phyloP scores from a whole-genome alignment of 2,329 filamentous ascomycete species.

The Fusarium dlaminii region DNA sequence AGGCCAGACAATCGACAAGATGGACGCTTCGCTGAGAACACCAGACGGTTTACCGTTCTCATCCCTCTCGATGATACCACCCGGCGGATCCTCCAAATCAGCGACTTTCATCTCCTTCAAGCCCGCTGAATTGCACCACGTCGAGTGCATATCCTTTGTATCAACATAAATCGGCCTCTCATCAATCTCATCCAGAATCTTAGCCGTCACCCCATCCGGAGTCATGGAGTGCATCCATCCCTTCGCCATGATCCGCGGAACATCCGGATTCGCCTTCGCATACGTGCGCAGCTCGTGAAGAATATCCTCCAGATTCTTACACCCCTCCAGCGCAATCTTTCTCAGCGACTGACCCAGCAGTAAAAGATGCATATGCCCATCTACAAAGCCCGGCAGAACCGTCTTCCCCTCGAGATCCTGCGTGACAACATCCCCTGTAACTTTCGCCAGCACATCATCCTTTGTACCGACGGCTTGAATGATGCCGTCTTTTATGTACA shows the following conservation, averaged over 20 bases:
- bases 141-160: constrained; percentile 65
- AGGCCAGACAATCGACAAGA: constrained; percentile 65
- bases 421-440: constrained; percentile 4
- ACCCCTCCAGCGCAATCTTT: constrained; percentile 60
- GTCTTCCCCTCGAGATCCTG: constrained; percentile 47
- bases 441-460: constrained; percentile 39
- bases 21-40: constrained; percentile 62
- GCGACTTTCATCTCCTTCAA: constrained; percentile 59
- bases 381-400: constrained; percentile 65
- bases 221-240: constrained; percentile 66
- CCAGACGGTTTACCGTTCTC: constrained; percentile 58
- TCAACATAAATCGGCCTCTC: constrained; percentile 65
- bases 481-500: constrained; percentile 48
- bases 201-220: constrained; percentile 55
- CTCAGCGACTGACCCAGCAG: constrained; percentile 63
- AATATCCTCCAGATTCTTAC: constrained; percentile 61
- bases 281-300: constrained; percentile 55
- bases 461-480: constrained; percentile 49
- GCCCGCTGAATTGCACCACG: constrained; percentile 64
- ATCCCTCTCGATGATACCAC: constrained; percentile 63
- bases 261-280: constrained; percentile 57
- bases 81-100: constrained; percentile 57
- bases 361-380: constrained; percentile 66
- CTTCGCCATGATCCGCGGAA: constrained; percentile 60
- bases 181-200: constrained; percentile 61